Conservation (phyloP, 148 eudicot species). For the Cornus kousa region DNA sequence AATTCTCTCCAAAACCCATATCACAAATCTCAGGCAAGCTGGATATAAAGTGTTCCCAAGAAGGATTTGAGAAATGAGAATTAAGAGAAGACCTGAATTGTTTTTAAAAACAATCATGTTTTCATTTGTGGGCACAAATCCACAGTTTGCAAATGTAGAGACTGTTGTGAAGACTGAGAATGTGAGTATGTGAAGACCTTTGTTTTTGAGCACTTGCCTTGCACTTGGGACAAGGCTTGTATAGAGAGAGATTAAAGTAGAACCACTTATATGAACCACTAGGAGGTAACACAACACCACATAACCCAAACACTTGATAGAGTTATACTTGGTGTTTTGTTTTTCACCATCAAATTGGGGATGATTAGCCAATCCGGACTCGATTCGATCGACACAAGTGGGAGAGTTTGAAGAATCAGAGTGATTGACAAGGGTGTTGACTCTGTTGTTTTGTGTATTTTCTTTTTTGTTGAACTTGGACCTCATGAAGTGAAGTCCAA, state of each 20-base stretch:
- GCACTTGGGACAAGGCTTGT: constrained; percentile 36
- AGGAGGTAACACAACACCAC: constrained; percentile 44
- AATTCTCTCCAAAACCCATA: constrained; percentile 38
- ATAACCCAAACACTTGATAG: constrained; percentile 33
- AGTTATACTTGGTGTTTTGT: constrained; percentile 16
- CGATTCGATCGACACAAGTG: constrained; percentile 4
- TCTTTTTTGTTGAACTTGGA: constrained; percentile 16
- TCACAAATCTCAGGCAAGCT: constrained; percentile 25
- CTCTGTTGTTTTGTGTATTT: constrained; percentile 8
- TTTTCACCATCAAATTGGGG: neutral
- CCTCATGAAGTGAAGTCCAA: constrained; percentile 36
- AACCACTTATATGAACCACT: constrained; percentile 33
- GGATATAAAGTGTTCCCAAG: constrained; percentile 68
- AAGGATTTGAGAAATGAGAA: constrained; percentile 57
- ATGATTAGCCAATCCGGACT: constrained; percentile 9
- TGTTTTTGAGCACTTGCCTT: constrained; percentile 34
- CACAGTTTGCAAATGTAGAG: constrained; percentile 67
- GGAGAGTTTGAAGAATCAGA: constrained; percentile 8
- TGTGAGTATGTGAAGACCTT: constrained; percentile 34
- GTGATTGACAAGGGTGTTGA: neutral
- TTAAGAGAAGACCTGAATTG: constrained; percentile 58
- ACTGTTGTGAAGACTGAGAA: constrained; percentile 52
- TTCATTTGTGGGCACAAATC: constrained; percentile 69
- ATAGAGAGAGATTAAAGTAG: constrained; percentile 28
- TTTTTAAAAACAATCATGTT: constrained; percentile 60